These are phyloP conservation scores for Oryza coarctata DNA, from an alignment of 176 grass and related monocot species.

Conservation along the genomic window DNA sequence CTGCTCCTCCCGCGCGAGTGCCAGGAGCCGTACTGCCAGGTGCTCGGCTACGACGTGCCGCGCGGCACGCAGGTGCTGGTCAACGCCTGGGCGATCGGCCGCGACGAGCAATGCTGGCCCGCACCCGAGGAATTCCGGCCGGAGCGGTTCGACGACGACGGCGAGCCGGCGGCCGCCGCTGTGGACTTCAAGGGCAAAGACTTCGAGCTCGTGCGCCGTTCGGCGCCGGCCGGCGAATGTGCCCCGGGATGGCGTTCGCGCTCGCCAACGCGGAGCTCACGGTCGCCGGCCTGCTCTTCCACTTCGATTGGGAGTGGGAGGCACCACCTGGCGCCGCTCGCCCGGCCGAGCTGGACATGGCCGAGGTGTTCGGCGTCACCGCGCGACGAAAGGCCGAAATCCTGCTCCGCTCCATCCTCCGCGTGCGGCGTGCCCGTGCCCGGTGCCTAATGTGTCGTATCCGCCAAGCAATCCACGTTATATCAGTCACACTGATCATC, in stretches of 20 bases:
- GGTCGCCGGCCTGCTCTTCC: conserved; percentile 42
- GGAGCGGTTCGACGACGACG: conserved; percentile 41
- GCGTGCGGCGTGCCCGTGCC: conserved; percentile 11
- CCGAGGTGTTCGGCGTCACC: conserved; percentile 30
- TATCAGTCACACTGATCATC: too few species aligned
- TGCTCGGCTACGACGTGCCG: conserved; percentile 43
- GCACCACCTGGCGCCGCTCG: background rate
- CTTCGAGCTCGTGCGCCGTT: conserved; percentile 55
- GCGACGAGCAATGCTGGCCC: conserved; percentile 39
- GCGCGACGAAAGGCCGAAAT: conserved; percentile 6
- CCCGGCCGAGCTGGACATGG: conserved; percentile 32
- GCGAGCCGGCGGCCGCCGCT: background rate
- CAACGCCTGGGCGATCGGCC: conserved; percentile 53
- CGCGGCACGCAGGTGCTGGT: conserved; percentile 32
- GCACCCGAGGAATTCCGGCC: conserved; percentile 49
- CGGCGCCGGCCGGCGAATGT: conserved; percentile 53
- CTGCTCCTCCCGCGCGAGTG: too few species aligned
- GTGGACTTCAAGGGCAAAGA: conserved; percentile 42
- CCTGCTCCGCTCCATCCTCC: background rate
- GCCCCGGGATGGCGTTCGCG: conserved; percentile 43
- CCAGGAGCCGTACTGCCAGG: background rate
- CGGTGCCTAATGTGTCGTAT: background rate
- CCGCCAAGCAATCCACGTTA: too few species aligned
- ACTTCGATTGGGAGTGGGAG: conserved; percentile 49
- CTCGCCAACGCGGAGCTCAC: conserved; percentile 50